Evolutionary conservation across 192 early-diverging fungal species (phyloP), one percentile per base, ranked within the genome.

Genomic region (Coemansia sp.): DNA sequence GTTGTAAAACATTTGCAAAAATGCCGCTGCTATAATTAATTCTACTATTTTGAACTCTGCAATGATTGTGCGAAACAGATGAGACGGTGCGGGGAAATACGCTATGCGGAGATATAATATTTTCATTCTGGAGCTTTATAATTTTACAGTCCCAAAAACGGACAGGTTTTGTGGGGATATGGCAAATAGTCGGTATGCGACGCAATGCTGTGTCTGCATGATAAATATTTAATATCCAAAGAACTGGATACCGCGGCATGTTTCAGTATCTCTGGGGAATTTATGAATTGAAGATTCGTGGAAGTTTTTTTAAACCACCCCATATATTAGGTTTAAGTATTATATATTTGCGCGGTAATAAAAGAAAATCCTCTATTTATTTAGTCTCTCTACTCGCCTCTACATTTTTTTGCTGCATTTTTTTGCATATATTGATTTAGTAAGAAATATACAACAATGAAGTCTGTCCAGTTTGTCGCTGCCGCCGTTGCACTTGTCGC

Each of bases 391-490:
- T 54, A 26, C n/a, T 32, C 18, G 3, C 4, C 4, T n/a, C 41
- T 43, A 18, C 49, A 51, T 51, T 38, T 57, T 57, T 38, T 22
- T 38, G 27, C n/a, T 50, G 48, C 48, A 50, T 18, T 14, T n/a
- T n/a, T 23, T 53, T 29, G 53, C 53, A 54, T 54, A 29, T 26
- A 43, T 43, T 16, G 41, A 16, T 43, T 16, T n/a, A 43, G 41
- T 43, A 43, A 43, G 16, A n/a, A 43, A 43, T 29, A 54, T 22
- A 19, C 6, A 35, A 39, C 54, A 59, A 79, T 79, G 76, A 79
- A 79, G 64, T 47, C 76, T 39, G 26, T 51, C 50, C 71, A 70
- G 57, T 70, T 79, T 64, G 64, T 35, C 19, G 35, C 61, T 66
- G 57, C 64, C 19, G 54, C 71, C 23, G 47, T 57, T 37, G 67